Evolutionary conservation across 345 rosid genomes (phyloP).

Genomic region (Syzygium jambos): DNA sequence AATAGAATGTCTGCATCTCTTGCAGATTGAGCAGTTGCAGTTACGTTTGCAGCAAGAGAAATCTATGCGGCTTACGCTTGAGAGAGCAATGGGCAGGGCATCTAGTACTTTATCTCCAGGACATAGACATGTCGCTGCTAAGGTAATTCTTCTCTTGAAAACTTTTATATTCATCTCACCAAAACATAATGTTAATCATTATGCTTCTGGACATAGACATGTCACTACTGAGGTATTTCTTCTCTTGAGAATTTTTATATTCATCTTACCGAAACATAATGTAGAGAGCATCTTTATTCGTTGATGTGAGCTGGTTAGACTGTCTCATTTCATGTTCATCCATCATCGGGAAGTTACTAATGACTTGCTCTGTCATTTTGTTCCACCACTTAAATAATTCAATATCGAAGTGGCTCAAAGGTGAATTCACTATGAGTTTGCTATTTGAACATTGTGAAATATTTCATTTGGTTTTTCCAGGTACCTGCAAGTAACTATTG

Average conservation of each 20-base stretch:
- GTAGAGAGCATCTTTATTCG: neutral
- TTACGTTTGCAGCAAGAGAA: conserved; percentile 72
- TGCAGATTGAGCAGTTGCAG: conserved; percentile 83
- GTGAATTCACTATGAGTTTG: neutral
- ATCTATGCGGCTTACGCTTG: conserved; percentile 62
- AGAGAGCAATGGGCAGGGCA: conserved; percentile 82
- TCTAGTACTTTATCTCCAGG: conserved; percentile 91
- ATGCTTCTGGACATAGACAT: neutral
- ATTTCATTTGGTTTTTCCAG: neutral
- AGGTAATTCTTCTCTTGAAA: conserved; percentile 24
- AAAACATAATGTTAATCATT: neutral
- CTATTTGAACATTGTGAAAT: neutral
- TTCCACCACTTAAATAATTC: neutral
- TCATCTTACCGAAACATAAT: neutral
- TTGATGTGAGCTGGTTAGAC: neutral
- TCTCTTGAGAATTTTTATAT: neutral
- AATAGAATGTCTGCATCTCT: neutral
- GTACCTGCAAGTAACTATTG: neutral
- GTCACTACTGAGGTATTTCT: neutral
- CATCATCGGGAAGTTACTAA: neutral
- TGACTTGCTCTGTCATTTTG: neutral
- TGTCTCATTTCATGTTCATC: neutral
- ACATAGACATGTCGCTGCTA: conserved; percentile 72
- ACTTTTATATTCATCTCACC: neutral
- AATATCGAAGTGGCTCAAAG: neutral